Base-by-base conservation (phyloP, 306 rosid species). In the Ochetophila trinervis region DNA sequence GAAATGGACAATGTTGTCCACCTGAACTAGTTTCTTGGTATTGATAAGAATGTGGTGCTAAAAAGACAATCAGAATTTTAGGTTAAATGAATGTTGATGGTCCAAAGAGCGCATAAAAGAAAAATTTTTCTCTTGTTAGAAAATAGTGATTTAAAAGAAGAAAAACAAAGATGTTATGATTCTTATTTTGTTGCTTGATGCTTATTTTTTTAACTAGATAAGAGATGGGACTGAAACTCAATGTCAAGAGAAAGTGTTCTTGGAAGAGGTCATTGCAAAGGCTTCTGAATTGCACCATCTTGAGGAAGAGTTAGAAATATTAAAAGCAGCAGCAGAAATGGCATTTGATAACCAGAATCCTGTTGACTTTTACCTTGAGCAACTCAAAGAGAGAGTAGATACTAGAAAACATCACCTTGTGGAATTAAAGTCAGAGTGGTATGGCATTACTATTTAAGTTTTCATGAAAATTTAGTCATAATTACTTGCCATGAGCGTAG, bases 341-440 rank as follows among this genome's bases (percentile, higher is more conserved):
- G 85, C 68, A 23, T 79, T 85, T 68, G 78, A 77, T 76, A 73
- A 69, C 52, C 74, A 78, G 27, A 86, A 76, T 51, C 60, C 90
- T 10, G 20, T 82, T 80, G 95, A 91, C 77, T 79, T 73, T 71
- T 77, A 87, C 79, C 67, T 80, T 27, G 72, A 78, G 63, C 76
- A 73, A 69, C 87, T 93, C 61, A 76, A 73, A 58, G 88, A 82
- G 73, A 76, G 76, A 73, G 54, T 87, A 58, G 78, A 70, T 27
- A 52, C 79, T 66, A 87, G 67, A 75, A 76, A 61, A 66, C 67
- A 42, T 71, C 24, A 71, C 69, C 79, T 93, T 74, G 73, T 34
- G 52, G 84, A 81, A 62, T 69, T 81, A 73, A 83, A 83, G 37
- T 87, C 78, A 24, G 75, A 83, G 58, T 80, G 95, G 96, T 92